Base-by-base conservation (phyloP, 2,329 filamentous ascomycete genomes). In the Diaporthe ampelina region DNA sequence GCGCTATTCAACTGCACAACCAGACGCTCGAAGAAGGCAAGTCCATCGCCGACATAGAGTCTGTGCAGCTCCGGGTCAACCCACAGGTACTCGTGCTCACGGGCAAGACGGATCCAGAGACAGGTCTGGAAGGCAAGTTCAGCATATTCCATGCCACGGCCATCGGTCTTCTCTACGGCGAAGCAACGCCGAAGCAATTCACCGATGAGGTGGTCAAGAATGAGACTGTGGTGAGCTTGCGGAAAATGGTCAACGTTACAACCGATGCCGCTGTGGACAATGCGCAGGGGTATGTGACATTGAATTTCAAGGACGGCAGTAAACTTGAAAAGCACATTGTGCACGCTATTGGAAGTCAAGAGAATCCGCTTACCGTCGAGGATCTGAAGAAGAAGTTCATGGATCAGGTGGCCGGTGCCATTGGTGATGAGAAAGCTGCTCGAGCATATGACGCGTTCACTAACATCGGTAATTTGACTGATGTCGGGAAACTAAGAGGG, bases 61-160 rank as follows among this genome's bases (percentile, higher is more conserved):
- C 77, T 19, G 83, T 89, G 0, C 79, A 84, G n/a, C 78, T 84
- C 7, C 80, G 79, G 29, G 87, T 89, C 0, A 87, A 90, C 78
- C 87, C 86, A 0, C 82, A 89, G 11, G 88, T 90, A 1, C 77
- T 90, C 4, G 85, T 89, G 63, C 81, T 90, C 35, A 90, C 88
- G 0, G 86, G 86, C 1, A 89, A 90, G 79, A 85, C 81, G 13
- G 81, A 79, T 9, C 88, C 88, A 0, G 83, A 82, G 70, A 86
- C 87, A 68, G 87, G 87, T 0, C 15, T 57, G 1, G 85, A 89
- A 78, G 86, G 82, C 4, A 90, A 90, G 61, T 90, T 90, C 77
- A 88, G 87, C 71, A 86, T 90, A 26, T 90, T 86, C 75, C 88
- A 90, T 76, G 87, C 87, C 7, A 85, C 82, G n/a, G 87, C 87